Conservation (phyloP, 345 rosid species). For the Cardiospermum halicacabum region DNA sequence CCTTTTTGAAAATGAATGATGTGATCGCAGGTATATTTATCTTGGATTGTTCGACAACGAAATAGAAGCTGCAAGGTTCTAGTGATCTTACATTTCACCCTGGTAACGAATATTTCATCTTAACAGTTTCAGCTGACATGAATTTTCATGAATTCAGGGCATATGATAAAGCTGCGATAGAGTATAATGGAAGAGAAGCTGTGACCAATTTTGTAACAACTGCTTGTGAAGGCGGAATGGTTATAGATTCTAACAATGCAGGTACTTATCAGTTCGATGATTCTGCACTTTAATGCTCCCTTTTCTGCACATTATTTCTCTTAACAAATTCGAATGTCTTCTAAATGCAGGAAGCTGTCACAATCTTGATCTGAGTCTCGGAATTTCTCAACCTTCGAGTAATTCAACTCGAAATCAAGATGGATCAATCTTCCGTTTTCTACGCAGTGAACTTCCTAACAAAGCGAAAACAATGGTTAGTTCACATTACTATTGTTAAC, state of each 20-base stretch:
- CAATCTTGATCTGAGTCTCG: slow-evolving; percentile 57
- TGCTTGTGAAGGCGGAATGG: slow-evolving; percentile 25
- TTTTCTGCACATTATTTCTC: background rate
- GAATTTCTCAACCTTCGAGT: slow-evolving; percentile 34
- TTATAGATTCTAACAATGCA: slow-evolving; percentile 21
- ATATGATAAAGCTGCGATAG: slow-evolving; percentile 49
- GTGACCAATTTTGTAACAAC: slow-evolving; percentile 48
- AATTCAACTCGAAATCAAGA: slow-evolving; percentile 14
- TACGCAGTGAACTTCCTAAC: slow-evolving; percentile 21
- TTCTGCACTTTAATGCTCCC: background rate
- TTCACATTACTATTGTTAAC: background rate
- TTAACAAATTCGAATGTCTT: background rate
- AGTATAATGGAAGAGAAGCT: slow-evolving; percentile 53
- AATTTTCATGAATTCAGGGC: slow-evolving; percentile 42
- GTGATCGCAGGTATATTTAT: slow-evolving; percentile 49
- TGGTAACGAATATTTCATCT: too few species aligned
- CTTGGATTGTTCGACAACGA: slow-evolving; percentile 51
- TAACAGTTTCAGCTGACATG: slow-evolving; percentile 1
- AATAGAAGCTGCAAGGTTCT: slow-evolving; percentile 58
- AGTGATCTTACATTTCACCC: too few species aligned
- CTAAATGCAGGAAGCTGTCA: slow-evolving; percentile 28
- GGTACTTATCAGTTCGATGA: slow-evolving; percentile 35
- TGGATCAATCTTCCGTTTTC: slow-evolving; percentile 5
- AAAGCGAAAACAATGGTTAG: slow-evolving; percentile 20
- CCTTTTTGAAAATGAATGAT: slow-evolving; percentile 17